Evolutionary conservation across 2,329 filamentous ascomycete species (phyloP).

Genomic region (Fusarium anthophilum): DNA sequence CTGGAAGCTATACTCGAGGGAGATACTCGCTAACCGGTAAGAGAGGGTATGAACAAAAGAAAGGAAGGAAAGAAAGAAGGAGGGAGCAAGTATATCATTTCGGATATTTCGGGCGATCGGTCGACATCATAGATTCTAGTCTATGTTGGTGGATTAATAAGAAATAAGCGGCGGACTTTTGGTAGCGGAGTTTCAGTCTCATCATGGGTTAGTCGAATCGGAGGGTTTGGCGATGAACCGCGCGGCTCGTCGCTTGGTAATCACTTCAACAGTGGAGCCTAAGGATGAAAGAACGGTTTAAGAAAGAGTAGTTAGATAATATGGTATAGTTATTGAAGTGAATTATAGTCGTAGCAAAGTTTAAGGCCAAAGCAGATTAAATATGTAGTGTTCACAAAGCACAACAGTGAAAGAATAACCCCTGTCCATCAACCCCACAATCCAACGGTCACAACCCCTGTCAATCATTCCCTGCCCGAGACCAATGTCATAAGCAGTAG

Average conservation of each 20-base stretch:
- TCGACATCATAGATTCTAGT: slow-evolving; percentile 14
- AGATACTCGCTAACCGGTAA: not conserved
- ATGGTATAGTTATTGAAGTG: not conserved
- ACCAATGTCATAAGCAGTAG: not conserved
- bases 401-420: not conserved
- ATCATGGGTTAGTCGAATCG: not conserved
- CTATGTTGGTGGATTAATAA: slow-evolving; percentile 19
- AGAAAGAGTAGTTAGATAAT: not conserved
- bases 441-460: not conserved
- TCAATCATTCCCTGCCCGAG: not conserved
- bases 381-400: not conserved
- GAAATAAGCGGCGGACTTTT: slow-evolving; percentile 1
- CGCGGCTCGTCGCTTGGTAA: slow-evolving; percentile 3
- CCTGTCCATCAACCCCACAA: not conserved
- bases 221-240: slow-evolving; percentile 1
- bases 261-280: not conserved
- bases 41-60: not conserved
- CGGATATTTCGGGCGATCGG: slow-evolving; percentile 26
- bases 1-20: not conserved
- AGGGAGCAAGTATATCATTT: not conserved
- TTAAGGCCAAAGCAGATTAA: not conserved
- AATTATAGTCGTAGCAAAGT: not conserved
- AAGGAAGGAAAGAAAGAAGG: not conserved
- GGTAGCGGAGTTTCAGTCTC: slow-evolving; percentile 15
- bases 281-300: rapidly evolving